Evolutionary conservation across 192 early-diverging fungal genomes (phyloP), one percentile per base, ranked within the genome.

Genomic region (Coemansia sp.): DNA sequence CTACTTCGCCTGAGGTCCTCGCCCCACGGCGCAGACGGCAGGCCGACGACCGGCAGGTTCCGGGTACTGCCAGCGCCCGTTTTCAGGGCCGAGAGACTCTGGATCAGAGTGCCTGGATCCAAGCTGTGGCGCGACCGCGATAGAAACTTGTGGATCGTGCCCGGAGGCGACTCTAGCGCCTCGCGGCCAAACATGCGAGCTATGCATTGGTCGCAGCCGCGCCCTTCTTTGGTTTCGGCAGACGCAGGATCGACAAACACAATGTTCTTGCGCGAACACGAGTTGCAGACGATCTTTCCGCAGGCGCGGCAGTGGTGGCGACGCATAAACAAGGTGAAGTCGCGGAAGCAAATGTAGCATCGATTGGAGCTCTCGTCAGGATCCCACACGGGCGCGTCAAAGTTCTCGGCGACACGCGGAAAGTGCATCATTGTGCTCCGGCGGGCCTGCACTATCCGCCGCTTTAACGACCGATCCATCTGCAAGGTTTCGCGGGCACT

Each of bases 271-370:
- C 79, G 68, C 29, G 83, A 85, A 45, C 83, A 85, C 23, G 64
- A 49, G 50, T 83, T 78, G 63, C 89, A 91, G n/a, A 88, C 85
- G 16, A 91, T 75, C 46, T 82, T 82, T 16, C 89, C 89, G 52
- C 89, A 91, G 1, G 78, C 79, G 18, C 89, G 77, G 55, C 86
- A 88, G 51, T 91, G 86, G 58, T 89, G 86, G 54, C 80, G 82
- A 3, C 87, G 77, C 45, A 76, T 44, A 26, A 85, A 80, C 28
- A 89, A 38, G 3, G 77, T 76, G 55, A 91, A 91, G 14, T 75
- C 80, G 32, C 82, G 76, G 26, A 62, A 60, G 59, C 89, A 91
- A 29, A 87, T 80, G 73, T 85, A 84, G 55, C 89, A 91, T 3
- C 55, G 31, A 4, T 67, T 65, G 6, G 83, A 64, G 44, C 62